Base-by-base conservation (phyloP, 164 flowering plant genomes). In the Protea cynaroides region DNA sequence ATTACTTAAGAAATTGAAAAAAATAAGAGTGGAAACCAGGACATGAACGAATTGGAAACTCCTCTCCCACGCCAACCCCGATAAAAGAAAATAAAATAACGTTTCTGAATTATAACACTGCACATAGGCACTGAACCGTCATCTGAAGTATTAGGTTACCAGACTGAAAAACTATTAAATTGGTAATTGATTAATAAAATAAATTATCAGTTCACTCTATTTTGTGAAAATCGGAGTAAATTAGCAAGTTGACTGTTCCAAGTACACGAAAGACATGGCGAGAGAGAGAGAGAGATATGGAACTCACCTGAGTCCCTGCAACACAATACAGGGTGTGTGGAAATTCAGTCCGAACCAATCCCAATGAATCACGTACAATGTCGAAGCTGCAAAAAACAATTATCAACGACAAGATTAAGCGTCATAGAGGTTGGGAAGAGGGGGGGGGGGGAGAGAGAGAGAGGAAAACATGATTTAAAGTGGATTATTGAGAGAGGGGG, bases 291-390 rank as follows among this genome's bases (percentile, higher is more conserved):
- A 21, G 6, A 56, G 24, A n/a, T 11, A 21, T 52, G 55, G 22
- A 19, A 52, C 18, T 29, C 61, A 95, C 99, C 86, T 92, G 99
- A 74, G 99, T 89, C 62, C 99, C 97, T 1, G 96, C 83, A 22
- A 88, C 89, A 22, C 87, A 83, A 69, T 82, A 92, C 40, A 82
- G 68, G 0, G 94, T 77, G 58, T 95, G 96, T 0, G 96, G 97
- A 69, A 95, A 95, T 66, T 86, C 94, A 1, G 82, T 81, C 25
- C 97, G 86, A 19, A 86, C 80, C 77, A 88, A 68, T 12, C 96
- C 96, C 70, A 89, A 57, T 0, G 85, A 62, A 78, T 92, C 99
- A 17, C 79, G 83, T 17, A 92, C 61, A 10, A 92, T 71, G 75
- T 95, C 99, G 61, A 92, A 95, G 71, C 97, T 92, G 85, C 22